These are phyloP conservation scores for Amanita rubescens DNA, from an alignment of 768 basidiomycete genomes.

Conservation along the genomic window DNA sequence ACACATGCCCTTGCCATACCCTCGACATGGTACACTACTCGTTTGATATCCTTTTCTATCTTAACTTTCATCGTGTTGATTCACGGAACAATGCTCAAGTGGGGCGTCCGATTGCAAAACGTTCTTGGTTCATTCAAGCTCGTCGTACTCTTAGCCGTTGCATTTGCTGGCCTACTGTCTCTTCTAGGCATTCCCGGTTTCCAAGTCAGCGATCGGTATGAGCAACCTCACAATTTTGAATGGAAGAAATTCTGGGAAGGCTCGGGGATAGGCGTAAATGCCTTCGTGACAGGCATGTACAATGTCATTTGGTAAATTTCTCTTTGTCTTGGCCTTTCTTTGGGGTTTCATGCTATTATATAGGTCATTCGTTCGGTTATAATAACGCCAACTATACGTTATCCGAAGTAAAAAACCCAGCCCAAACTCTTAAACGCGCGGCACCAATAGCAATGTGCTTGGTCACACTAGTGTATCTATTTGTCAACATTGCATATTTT, in stretches of 20 bases:
- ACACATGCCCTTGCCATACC: slow-evolving; percentile 44
- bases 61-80: slow-evolving; percentile 48
- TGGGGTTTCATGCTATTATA: neutral
- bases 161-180: slow-evolving; percentile 45
- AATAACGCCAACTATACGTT: slow-evolving; percentile 70
- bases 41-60: slow-evolving; percentile 43
- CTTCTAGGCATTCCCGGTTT: slow-evolving; percentile 44
- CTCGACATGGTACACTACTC: slow-evolving; percentile 39
- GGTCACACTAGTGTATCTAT: slow-evolving; percentile 54
- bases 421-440: slow-evolving; percentile 63
- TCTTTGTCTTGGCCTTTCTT: neutral
- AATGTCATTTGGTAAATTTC: slow-evolving; percentile 57
- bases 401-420: slow-evolving; percentile 62
- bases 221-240: slow-evolving; percentile 47
- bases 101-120: slow-evolving; percentile 60
- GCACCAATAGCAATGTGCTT: slow-evolving; percentile 57
- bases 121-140: slow-evolving; percentile 55
- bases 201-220: slow-evolving; percentile 39
- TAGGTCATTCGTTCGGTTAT: slow-evolving; percentile 68
- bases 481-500: slow-evolving; percentile 69
- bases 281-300: slow-evolving; percentile 57
- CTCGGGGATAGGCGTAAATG: slow-evolving; percentile 44
- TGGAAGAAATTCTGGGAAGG: slow-evolving; percentile 64
- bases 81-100: slow-evolving; percentile 46
- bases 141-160: slow-evolving; percentile 43